Base-by-base conservation (phyloP, 768 basidiomycete genomes). In the Obba rivulosa region DNA sequence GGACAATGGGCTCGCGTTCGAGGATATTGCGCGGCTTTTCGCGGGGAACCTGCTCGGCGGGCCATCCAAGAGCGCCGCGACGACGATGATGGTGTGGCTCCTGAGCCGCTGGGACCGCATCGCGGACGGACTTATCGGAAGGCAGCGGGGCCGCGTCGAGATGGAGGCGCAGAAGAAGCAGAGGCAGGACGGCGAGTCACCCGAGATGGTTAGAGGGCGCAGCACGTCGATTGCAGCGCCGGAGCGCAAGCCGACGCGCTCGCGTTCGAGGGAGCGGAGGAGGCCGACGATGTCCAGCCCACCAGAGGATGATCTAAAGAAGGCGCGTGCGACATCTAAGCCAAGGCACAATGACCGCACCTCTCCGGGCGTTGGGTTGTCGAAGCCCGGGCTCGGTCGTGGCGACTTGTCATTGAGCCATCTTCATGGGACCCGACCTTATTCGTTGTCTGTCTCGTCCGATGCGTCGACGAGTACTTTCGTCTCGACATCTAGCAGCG, bases 1-100 rank as follows among this genome's bases (percentile, higher is more conserved):
- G 1, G 74, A 75, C 38, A 79, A 80, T 50, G 69, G 71, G 1
- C 56, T 80, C n/a, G 61, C 69, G 5, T 60, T 71, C 31, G 69
- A 75, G 43, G 69, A 71, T 38, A 66, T 78, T 43, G 71, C 72
- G 5, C 63, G 69, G 37, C 71, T 78, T 43, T 79, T 79, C 45
- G 76, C 72, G 8, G 61, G 62, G 2, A 57, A 66, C 13, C 54
- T 78, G 34, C 59, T 74, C 39, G 71, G 73, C 2, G 69, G 68
- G 14, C 47, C 54, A 4, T 39, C 53, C 21, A 36, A 36, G 25
- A 35, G 50, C 53, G 3, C 43, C 42, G 53, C 25, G 42, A 9
- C 21, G 17, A 65, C 46, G 23, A 39, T 63, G 57, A 61, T 68
- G 61, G 53, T 61, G 42, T 70, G 69, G 69, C 41, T 59, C 1